Evolutionary conservation across 768 basidiomycete species (phyloP).

Genomic region (Pleurotus djamor): DNA sequence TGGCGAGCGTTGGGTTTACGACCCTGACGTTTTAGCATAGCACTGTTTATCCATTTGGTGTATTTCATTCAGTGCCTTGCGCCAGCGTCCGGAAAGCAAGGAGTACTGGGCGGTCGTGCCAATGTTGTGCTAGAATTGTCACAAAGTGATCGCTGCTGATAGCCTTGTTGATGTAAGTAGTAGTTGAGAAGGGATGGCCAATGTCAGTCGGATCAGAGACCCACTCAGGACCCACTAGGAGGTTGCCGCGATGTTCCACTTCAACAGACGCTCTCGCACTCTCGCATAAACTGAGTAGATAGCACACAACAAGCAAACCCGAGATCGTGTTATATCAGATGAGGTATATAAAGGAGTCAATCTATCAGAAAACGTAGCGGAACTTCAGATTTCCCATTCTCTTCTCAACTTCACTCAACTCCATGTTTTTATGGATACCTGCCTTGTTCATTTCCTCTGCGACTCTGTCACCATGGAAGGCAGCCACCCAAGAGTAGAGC

Average conservation of each 20-base stretch:
- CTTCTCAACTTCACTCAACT: constrained; percentile 4
- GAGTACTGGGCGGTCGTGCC: background rate
- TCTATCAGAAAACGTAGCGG: background rate
- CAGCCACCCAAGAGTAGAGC: background rate
- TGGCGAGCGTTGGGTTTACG: background rate
- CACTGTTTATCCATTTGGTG: background rate
- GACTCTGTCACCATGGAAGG: background rate
- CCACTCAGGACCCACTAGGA: too few relatives aligned
- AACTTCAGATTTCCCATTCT: constrained; percentile 4
- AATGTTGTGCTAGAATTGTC: background rate
- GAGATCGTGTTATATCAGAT: too few relatives aligned
- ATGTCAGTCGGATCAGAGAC: too few relatives aligned
- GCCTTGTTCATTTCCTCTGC: background rate
- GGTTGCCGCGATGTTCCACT: too few relatives aligned
- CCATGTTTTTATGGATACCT: background rate
- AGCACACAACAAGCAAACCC: too few relatives aligned
- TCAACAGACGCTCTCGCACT: too few relatives aligned
- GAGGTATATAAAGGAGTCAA: too few relatives aligned
- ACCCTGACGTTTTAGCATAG: constrained; percentile 6
- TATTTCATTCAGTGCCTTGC: background rate
- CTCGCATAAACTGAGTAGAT: too few relatives aligned
- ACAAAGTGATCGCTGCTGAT: too few relatives aligned
- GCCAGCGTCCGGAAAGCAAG: background rate
- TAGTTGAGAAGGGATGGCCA: too few relatives aligned
- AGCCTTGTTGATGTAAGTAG: too few relatives aligned